Evolutionary conservation across 148 eudicot species (phyloP).

Genomic region (Vaccinium vitisidaea): DNA sequence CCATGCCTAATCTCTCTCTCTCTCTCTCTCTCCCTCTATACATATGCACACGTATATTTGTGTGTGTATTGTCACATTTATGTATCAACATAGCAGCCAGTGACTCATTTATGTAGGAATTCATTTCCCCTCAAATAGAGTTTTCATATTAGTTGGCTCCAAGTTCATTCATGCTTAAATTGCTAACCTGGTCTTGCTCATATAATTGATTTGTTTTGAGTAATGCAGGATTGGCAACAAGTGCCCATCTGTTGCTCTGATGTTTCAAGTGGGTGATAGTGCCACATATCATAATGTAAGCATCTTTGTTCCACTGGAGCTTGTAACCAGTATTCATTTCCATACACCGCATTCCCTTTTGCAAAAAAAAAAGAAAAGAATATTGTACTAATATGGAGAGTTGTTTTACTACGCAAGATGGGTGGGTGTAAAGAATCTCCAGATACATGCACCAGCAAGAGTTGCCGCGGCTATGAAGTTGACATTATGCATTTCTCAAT

Average conservation of each 20-base stretch:
- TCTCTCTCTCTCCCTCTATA: no score
- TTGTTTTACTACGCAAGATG: constrained; percentile 50
- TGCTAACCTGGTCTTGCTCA: neutral
- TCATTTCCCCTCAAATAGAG: neutral
- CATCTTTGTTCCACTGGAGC: neutral
- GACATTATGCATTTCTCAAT: constrained; percentile 92
- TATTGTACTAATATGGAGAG: constrained; percentile 1
- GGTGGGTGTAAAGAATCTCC: constrained; percentile 85
- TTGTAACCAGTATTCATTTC: neutral
- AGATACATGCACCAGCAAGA: constrained; percentile 58
- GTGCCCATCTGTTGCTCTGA: constrained; percentile 88
- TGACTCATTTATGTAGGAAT: neutral
- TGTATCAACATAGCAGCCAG: neutral
- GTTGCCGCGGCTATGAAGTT: constrained; percentile 84
- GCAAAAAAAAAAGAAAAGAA: neutral
- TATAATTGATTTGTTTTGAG: constrained; percentile 6
- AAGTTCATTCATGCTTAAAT: neutral
- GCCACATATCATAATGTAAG: constrained; percentile 87
- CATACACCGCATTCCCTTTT: neutral
- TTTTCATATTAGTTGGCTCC: neutral
- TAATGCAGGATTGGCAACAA: constrained; percentile 58
- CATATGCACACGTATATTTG: no score
- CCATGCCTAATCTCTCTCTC: neutral
- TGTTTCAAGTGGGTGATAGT: constrained; percentile 92
- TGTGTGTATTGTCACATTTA: no score